Evolutionary conservation across 768 basidiomycete species (phyloP), one percentile per base, ranked within the genome.

Genomic region (Lentinula sp.): DNA sequence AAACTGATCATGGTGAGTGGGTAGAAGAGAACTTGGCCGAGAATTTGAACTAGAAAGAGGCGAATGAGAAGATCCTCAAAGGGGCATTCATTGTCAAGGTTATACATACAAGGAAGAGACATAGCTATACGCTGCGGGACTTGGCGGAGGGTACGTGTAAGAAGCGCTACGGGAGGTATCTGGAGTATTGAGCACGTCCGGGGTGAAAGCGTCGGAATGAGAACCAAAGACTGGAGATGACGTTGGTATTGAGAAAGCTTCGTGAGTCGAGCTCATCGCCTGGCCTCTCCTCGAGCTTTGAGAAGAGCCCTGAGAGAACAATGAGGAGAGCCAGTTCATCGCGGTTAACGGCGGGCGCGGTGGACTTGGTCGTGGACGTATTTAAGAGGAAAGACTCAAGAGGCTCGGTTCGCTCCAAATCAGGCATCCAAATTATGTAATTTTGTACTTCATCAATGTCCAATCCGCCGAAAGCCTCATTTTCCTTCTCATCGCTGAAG

Each of bases 181-280:
- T 53, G 83, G 80, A 11, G 81, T 77, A 35, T 73, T 73, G 5
- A 82, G 74, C 39, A 81, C 72, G 61, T 84, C 83, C 62, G 82
- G 74, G 64, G 78, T 81, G 77, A 85, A 87, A 15, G 82, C 77
- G 67, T 86, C 86, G 23, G 82, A 81, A 67, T 84, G 84, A 35
- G 80, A 61, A 52, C 74, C 64, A 62, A 78, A 75, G 59, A 75
- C 75, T 15, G 89, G 89, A 28, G 89, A 89, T 28, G 86, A 83
- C 3, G 85, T 85, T 49, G 91, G 90, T 37, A 96, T 79, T 53
- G 90, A 89, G 74, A 95, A 95, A 63, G 94, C 93, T 71, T 95
- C 93, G 69, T 89, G 84, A 5, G 93, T 95, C 15, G 84, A 85
- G 35, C 83, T 84, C 65, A 94, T 83, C 32, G 89, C 84, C 71